Percentiles rank a stretch among this genome's conserved stretches.
phyloP scores from a whole-genome alignment of 2,329 filamentous ascomycete species.

The Scolecobasidium constrictum region DNA sequence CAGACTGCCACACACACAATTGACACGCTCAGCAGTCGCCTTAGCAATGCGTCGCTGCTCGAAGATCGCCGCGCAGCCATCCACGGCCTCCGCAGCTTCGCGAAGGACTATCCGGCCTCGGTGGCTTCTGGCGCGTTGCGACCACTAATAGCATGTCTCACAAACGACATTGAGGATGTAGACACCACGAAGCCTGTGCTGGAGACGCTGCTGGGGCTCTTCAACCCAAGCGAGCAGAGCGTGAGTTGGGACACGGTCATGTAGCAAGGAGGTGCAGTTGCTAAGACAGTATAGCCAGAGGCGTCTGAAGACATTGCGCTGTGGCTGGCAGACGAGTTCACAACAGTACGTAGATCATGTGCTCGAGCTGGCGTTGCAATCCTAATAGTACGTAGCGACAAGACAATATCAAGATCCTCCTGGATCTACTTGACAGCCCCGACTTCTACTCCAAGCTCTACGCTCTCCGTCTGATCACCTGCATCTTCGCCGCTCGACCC shows the following conservation, averaged over 20 bases:
- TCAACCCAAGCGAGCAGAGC: slow-evolving; percentile 55
- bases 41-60: slow-evolving; percentile 80
- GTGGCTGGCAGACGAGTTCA: slow-evolving; percentile 97
- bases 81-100: slow-evolving; percentile 84
- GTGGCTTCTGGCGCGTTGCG: slow-evolving; percentile 89
- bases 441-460: slow-evolving; percentile 92
- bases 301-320: slow-evolving; percentile 91
- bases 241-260: slow-evolving; percentile 27
- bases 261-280: too few relatives aligned
- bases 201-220: slow-evolving; percentile 91
- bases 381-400: slow-evolving; percentile 59
- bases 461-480: slow-evolving; percentile 76
- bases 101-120: slow-evolving; percentile 90
- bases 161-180: slow-evolving; percentile 84
- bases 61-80: slow-evolving; percentile 93
- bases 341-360: slow-evolving; percentile 49
- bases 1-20: slow-evolving; percentile 96
- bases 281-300: slow-evolving; percentile 59
- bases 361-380: slow-evolving; percentile 16
- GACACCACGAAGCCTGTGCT: slow-evolving; percentile 93
- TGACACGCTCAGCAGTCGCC: slow-evolving; percentile 72
- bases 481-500: slow-evolving; percentile 73
- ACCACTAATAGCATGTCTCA: slow-evolving; percentile 73
- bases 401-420: slow-evolving; percentile 86
- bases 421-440: slow-evolving; percentile 75